Percentiles rank a stretch among this genome's conserved stretches.
Evolutionary conservation across 768 basidiomycete species (phyloP).

Genomic region (Phallus indusiatus): DNA sequence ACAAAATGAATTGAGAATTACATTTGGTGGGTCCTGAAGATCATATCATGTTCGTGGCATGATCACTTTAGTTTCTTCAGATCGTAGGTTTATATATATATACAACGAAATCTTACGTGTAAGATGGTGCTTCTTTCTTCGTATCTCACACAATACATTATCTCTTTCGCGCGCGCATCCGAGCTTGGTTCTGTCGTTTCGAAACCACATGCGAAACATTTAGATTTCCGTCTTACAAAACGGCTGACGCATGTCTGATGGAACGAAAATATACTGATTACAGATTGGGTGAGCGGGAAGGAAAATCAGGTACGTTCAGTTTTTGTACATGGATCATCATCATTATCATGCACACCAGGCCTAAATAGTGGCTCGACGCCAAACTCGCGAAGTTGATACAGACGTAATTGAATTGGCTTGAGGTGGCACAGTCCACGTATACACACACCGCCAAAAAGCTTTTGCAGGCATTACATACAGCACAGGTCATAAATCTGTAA

Average conservation of each 20-base stretch:
- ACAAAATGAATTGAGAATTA: not conserved
- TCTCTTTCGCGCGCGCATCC: no score
- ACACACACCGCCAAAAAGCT: not conserved
- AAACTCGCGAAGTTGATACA: no score
- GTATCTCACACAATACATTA: no score
- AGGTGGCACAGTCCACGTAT: not conserved
- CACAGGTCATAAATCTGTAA: not conserved
- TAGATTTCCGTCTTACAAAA: not conserved
- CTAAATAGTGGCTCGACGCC: no score
- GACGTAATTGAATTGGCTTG: no score
- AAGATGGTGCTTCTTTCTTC: not conserved
- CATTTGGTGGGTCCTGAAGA: not conserved
- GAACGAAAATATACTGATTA: not conserved
- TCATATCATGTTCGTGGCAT: not conserved
- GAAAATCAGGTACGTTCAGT: not conserved
- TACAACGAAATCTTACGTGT: not conserved
- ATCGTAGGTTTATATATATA: not conserved
- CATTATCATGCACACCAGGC: no score
- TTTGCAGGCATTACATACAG: not conserved
- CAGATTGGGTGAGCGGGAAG: not conserved
- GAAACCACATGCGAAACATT: not conserved
- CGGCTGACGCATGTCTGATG: not conserved
- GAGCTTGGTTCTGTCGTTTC: not conserved
- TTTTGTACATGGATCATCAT: no score
- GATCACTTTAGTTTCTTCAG: not conserved